Evolutionary conservation across 306 rosid species (phyloP).

Genomic region (Cicer chorassanicum): DNA sequence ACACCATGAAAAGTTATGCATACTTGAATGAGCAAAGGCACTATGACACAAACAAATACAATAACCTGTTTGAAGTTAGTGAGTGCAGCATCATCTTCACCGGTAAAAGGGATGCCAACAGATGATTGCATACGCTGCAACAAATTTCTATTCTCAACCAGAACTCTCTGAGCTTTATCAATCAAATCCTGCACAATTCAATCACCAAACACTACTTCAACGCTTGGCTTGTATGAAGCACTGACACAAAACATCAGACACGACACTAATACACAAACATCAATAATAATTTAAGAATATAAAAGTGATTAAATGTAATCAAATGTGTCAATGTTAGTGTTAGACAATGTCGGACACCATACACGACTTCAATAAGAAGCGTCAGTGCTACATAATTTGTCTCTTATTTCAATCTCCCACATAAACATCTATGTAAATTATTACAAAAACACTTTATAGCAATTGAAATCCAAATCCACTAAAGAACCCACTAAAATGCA

Average conservation of each 20-base stretch:
- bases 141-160: constrained; percentile 73
- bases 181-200: constrained; percentile 74
- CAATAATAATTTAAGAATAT: too few species aligned
- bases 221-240: background rate
- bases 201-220: constrained; percentile 33
- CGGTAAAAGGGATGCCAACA: constrained; percentile 54
- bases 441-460: constrained; percentile 10
- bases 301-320: too few species aligned
- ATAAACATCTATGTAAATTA: too few species aligned
- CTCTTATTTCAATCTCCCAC: background rate
- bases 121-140: constrained; percentile 76
- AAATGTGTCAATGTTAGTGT: too few species aligned
- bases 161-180: constrained; percentile 76
- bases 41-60: background rate
- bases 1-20: background rate
- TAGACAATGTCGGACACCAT: too few species aligned
- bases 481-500: background rate
- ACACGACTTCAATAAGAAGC: too few species aligned
- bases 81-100: constrained; percentile 71
- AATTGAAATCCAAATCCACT: constrained; percentile 21
- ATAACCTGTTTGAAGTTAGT: constrained; percentile 79
- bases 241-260: too few species aligned
- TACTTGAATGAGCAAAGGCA: too few species aligned
- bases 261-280: too few species aligned
- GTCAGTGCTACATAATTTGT: too few species aligned